Evolutionary conservation across 441 rosid genomes (phyloP), one percentile per base, ranked within the genome.

Genomic region (Erysimum cheiri): DNA sequence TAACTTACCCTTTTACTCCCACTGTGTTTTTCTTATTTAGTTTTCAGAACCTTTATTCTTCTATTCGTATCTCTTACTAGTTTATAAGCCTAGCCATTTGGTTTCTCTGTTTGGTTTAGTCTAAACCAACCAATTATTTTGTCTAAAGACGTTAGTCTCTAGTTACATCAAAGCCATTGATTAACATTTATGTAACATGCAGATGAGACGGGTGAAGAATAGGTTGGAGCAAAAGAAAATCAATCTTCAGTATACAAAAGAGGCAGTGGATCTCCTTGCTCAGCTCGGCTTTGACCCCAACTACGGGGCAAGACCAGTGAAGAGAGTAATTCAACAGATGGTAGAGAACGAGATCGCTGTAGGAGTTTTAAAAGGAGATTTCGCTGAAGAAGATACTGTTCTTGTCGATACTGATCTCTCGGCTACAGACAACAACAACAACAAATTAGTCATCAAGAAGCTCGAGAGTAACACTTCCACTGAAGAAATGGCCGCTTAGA

Each of bases 301-400:
- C 74, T 89, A 80, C 4, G 98, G 98, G 0, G 97, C 98, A 5
- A 85, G 96, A 54, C 96, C 98, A 0, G 94, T 91, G 35, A 93
- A 91, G 84, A 78, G 97, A 73, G 96, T 91, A 41, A 91, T 93
- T 75, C 98, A 88, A 39, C 97, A 93, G 63, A 49, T 87, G 82
- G 96, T 93, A 0, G 94, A 93, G 85, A 93, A 91, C 22, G 90
- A 89, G 77, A 76, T 89, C 9, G 93, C 96, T 5, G 78, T 90
- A 69, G 91, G 88, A 12, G 80, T 86, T 62, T 39, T 91, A 76
- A 88, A 87, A 44, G 97, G 96, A 60, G 95, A 87, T 66, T 84
- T 89, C 73, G 86, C 76, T 13, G 96, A 85, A 58, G 96, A 93
- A 17, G 97, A 93, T 64, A 78, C 82, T 0, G 50, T 93, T 49